Evolutionary conservation across 2,329 filamentous ascomycete genomes (phyloP).

Genomic region (Talaromyces sp.): DNA sequence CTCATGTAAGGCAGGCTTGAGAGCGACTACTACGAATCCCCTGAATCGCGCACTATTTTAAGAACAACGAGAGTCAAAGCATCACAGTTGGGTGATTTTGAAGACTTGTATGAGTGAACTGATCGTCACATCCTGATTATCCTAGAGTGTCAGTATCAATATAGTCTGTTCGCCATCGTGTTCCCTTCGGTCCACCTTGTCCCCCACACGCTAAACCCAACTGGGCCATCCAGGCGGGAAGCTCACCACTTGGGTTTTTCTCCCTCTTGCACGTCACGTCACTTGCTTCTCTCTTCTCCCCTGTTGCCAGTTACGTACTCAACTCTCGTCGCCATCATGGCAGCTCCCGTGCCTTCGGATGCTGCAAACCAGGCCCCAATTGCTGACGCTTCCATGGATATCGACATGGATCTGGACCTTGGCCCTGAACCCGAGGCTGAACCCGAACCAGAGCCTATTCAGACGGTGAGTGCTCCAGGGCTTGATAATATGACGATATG

Average conservation of each 20-base stretch:
- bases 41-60: no score
- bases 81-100: no score
- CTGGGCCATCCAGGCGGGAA: conserved; percentile 15
- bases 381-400: conserved; percentile 60
- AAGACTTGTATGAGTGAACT: no score
- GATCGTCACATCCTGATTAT: no score
- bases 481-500: neutral
- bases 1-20: no score
- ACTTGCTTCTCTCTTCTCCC: no score
- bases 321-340: neutral
- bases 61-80: no score
- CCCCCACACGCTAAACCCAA: conserved; percentile 22
- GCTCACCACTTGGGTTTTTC: conserved; percentile 14
- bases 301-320: neutral
- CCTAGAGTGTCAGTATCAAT: no score
- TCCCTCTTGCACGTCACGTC: conserved; percentile 7
- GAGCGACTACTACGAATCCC: no score
- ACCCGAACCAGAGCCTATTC: conserved; percentile 42
- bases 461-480: conserved; percentile 30
- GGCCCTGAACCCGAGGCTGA: conserved; percentile 55
- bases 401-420: conserved; percentile 64
- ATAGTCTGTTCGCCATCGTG: no score
- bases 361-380: conserved; percentile 11
- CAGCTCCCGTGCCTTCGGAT: conserved; percentile 10
- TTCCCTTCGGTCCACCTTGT: neutral